phyloP scores from a whole-genome alignment of 2,329 filamentous ascomycete species.

The Alternaria ethzedia region DNA sequence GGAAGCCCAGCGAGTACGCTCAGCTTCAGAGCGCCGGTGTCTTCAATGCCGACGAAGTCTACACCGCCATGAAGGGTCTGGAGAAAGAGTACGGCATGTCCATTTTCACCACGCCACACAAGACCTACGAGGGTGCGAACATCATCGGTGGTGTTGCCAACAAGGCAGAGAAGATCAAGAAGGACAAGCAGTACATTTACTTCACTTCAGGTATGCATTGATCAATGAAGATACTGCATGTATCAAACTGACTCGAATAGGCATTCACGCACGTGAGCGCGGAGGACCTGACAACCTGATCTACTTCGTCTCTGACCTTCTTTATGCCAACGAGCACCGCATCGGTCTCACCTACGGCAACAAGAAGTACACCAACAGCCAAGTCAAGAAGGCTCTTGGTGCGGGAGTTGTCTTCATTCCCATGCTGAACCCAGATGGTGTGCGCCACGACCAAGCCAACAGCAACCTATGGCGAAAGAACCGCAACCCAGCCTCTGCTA shows the following conservation, averaged over 20 bases:
- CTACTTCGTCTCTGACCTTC: slow-evolving; percentile 64
- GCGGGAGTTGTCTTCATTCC: slow-evolving; percentile 61
- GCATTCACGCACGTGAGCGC: slow-evolving; percentile 64
- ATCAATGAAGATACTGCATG: neutral
- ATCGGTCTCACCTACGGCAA: slow-evolving; percentile 61
- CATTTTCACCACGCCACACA: slow-evolving; percentile 52
- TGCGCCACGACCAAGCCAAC: slow-evolving; percentile 38
- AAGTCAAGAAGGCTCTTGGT: slow-evolving; percentile 60
- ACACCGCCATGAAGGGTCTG: slow-evolving; percentile 54
- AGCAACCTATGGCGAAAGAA: slow-evolving; percentile 45
- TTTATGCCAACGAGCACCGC: slow-evolving; percentile 59
- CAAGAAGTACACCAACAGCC: slow-evolving; percentile 57
- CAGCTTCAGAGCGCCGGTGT: slow-evolving; percentile 48
- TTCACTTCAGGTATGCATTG: slow-evolving; percentile 53
- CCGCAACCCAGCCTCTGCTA: slow-evolving; percentile 48
- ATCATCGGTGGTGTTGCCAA: slow-evolving; percentile 51
- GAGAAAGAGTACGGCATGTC: slow-evolving; percentile 52
- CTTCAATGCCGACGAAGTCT: slow-evolving; percentile 55
- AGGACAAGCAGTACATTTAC: slow-evolving; percentile 57
- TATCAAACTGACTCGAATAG: neutral
- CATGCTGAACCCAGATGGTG: slow-evolving; percentile 41
- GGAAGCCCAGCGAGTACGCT: slow-evolving; percentile 37
- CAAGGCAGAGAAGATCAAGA: slow-evolving; percentile 53
- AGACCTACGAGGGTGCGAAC: slow-evolving; percentile 51
- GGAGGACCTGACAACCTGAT: slow-evolving; percentile 64